Base-by-base conservation (phyloP, 371 early-diverging fungal genomes). In the Funneliformis caledonium region DNA sequence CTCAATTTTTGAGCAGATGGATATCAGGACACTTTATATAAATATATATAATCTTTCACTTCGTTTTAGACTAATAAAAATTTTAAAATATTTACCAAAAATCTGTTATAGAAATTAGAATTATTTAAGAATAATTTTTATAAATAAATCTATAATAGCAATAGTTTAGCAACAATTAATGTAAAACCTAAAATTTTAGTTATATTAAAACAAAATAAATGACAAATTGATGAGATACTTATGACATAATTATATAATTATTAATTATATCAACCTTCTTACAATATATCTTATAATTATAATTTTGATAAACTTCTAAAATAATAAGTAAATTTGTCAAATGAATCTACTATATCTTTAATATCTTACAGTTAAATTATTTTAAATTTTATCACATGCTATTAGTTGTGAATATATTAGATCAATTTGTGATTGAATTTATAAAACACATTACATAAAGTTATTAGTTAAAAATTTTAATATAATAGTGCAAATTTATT, bases 401-500 rank as follows among this genome's bases (percentile, higher is more conserved):
- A 47, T 47, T 0, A 72, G 43, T 72, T 72, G 72, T 72, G 11
- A 72, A 48, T 19, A 47, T n/a, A 10, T 72, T 72, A 47, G 72
- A 47, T 67, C 67, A 67, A 26, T 8, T 67, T 67, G 42, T 37
- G 42, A 16, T 37, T 67, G 67, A 10, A 56, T 19, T 56, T 1
- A 61, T 61, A 61, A 31, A 61, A 19, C 8, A 22, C 5, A 4
- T n/a, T 4, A 16, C 26, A 22, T 6, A 22, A 61, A 4, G 1
- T 4, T 61, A 22, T 61, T 16, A 22, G 11, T 61, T 1, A 22
- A n/a, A 22, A 61, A 61, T 61, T n/a, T 22, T 8, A n/a, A 61
- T 61, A 4, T 26, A 61, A 61, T 61, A 8, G n/a, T 31, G 6
- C 62, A 61, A 1, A 61, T 61, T 61, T 10, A 11, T 14, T 67